phyloP scores from a whole-genome alignment of 2,329 filamentous ascomycete species.

The Colletotrichum neosansevieriae region DNA sequence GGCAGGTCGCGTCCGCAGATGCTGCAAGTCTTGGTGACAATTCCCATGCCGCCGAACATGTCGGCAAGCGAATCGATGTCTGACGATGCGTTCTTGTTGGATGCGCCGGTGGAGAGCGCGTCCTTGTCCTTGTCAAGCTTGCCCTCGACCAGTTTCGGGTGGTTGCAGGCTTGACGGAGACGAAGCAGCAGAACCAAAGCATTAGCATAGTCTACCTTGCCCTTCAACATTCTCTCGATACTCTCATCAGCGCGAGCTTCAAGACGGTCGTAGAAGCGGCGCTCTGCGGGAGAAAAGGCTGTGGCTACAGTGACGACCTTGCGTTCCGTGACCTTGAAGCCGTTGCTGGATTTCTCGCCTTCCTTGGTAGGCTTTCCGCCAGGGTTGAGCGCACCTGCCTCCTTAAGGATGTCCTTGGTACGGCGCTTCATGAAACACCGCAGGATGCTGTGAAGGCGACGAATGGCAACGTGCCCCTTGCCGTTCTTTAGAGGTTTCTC shows the following conservation, averaged over 20 bases:
- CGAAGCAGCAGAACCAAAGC: slow-evolving; percentile 92
- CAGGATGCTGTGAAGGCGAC: slow-evolving; percentile 84
- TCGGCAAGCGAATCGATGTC: slow-evolving; percentile 88
- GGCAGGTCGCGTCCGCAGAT: slow-evolving; percentile 81
- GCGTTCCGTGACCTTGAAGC: slow-evolving; percentile 92
- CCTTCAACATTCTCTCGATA: slow-evolving; percentile 88
- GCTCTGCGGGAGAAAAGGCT: slow-evolving; percentile 83
- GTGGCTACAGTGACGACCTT: slow-evolving; percentile 86
- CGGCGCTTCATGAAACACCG: slow-evolving; percentile 98
- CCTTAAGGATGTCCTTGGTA: slow-evolving; percentile 95
- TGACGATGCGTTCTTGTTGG: slow-evolving; percentile 64
- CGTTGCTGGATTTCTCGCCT: slow-evolving; percentile 64
- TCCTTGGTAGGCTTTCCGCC: slow-evolving; percentile 71
- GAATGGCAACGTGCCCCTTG: slow-evolving; percentile 88
- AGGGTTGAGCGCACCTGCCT: slow-evolving; percentile 83
- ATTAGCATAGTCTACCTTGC: slow-evolving; percentile 89
- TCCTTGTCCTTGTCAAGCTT: slow-evolving; percentile 91
- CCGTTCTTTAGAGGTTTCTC: slow-evolving; percentile 90
- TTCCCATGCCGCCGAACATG: slow-evolving; percentile 85
- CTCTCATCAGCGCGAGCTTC: slow-evolving; percentile 88
- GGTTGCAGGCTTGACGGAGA: slow-evolving; percentile 93
- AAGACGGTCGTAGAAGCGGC: slow-evolving; percentile 86
- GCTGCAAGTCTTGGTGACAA: slow-evolving; percentile 83
- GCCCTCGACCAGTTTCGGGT: slow-evolving; percentile 87
- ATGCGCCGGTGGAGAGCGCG: slow-evolving; percentile 70